Evolutionary conservation across 2,329 filamentous ascomycete genomes (phyloP).

Genomic region (Colletotrichum limetticola): DNA sequence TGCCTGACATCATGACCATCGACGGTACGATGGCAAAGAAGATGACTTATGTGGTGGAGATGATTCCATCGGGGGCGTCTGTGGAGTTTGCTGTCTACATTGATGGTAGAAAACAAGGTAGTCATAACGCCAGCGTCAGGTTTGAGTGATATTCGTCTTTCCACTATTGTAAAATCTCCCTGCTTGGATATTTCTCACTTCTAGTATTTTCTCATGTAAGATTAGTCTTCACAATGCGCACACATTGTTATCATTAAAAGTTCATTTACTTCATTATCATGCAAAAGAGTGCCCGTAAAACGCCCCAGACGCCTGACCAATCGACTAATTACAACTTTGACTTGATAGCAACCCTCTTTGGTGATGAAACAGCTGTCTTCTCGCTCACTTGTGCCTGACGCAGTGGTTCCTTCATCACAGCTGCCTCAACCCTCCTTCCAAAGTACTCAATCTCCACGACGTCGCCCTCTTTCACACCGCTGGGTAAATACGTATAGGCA

Average conservation of each 20-base stretch:
- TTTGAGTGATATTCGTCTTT: not conserved
- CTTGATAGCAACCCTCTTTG: not conserved
- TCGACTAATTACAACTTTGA: slow-evolving; percentile 4
- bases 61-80: not conserved
- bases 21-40: not conserved
- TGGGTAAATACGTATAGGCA: slow-evolving; percentile 68
- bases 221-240: not conserved
- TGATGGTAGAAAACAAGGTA: not conserved
- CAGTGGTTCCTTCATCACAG: slow-evolving; percentile 61
- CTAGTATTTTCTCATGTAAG: not conserved
- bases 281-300: not conserved
- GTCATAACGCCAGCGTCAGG: not conserved
- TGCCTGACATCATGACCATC: not conserved
- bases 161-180: too few relatives aligned
- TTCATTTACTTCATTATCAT: not conserved
- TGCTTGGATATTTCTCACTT: not conserved
- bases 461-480: slow-evolving; percentile 55
- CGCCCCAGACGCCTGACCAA: not conserved
- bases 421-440: slow-evolving; percentile 62
- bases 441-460: slow-evolving; percentile 72
- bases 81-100: not conserved
- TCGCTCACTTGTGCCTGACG: slow-evolving; percentile 41
- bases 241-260: not conserved
- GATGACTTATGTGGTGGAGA: not conserved
- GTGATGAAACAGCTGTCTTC: not conserved